These are phyloP conservation scores for Kazachstania africana DNA, from an alignment of 805 yeast genomes.

Conservation along the genomic window DNA sequence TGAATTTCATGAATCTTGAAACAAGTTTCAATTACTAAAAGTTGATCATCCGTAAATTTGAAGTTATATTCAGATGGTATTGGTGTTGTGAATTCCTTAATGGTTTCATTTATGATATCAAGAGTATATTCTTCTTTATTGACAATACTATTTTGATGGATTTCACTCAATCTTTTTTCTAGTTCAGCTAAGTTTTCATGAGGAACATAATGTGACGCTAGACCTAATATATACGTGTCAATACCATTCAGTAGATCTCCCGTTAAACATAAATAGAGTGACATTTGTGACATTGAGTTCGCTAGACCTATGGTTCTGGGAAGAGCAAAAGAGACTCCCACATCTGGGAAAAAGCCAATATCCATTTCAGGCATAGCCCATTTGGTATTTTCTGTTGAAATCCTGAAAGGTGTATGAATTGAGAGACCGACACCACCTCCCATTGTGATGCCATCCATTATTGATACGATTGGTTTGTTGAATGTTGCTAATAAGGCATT, in stretches of 20 bases:
- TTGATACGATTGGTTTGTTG: constrained; percentile 73
- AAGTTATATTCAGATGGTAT: constrained; percentile 53
- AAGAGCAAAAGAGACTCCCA: constrained; percentile 83
- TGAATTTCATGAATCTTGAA: constrained; percentile 39
- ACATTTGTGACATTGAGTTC: constrained; percentile 56
- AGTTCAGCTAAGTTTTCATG: constrained; percentile 51
- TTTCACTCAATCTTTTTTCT: constrained; percentile 50
- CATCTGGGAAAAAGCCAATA: constrained; percentile 94
- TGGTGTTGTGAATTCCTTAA: constrained; percentile 64
- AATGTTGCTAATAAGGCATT: constrained; percentile 73
- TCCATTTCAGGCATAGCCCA: constrained; percentile 98
- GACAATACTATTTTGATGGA: constrained; percentile 27
- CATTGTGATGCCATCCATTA: constrained; percentile 90
- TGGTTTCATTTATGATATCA: constrained; percentile 49
- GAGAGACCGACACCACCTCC: constrained; percentile 96
- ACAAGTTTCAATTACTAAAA: constrained; percentile 54
- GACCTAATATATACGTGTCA: constrained; percentile 74
- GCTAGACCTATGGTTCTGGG: constrained; percentile 43
- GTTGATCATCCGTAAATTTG: constrained; percentile 42
- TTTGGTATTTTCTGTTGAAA: constrained; percentile 84
- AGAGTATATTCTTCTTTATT: constrained; percentile 10
- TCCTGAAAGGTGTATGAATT: constrained; percentile 82
- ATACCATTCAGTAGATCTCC: constrained; percentile 67
- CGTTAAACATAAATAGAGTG: constrained; percentile 77
- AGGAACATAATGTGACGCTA: constrained; percentile 84